A percentile compares a stretch with the other conserved stretches of the same genome.
These are phyloP conservation scores for Magnaporthiopsis incrustans DNA, from an alignment of 2,329 filamentous ascomycete species.

Conservation along the genomic window DNA sequence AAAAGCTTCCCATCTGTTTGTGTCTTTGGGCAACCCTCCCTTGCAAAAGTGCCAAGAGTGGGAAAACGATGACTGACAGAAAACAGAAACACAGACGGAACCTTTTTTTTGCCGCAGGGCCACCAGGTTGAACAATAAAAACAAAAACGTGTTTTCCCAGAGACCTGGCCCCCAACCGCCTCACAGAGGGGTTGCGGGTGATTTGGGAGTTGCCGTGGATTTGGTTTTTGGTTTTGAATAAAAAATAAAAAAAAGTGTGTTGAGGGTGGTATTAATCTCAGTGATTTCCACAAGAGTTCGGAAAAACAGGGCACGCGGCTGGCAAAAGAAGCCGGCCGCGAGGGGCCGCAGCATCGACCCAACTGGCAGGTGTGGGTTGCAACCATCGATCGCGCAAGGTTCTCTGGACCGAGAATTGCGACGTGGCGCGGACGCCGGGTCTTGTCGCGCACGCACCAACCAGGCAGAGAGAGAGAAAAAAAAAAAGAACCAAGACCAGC, in stretches of 20 bases:
- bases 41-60: background rate
- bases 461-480: background rate
- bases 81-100: background rate
- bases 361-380: constrained; percentile 21
- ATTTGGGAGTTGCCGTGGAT: background rate
- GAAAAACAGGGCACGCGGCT: background rate
- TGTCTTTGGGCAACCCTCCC: too few relatives aligned
- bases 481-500: background rate
- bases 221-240: background rate
- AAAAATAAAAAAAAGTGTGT: background rate
- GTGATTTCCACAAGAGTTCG: background rate
- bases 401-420: background rate
- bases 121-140: constrained; percentile 2
- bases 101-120: background rate
- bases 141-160: constrained; percentile 2
- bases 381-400: constrained; percentile 3
- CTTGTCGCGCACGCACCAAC: background rate
- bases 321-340: constrained; percentile 19
- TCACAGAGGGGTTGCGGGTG: background rate
- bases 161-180: background rate
- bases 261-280: background rate
- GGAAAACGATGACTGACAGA: background rate
- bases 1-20: background rate
- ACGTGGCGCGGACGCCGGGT: background rate
- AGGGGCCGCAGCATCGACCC: constrained; percentile 48